Evolutionary conservation across 2,329 filamentous ascomycete species (phyloP), one percentile per base, ranked within the genome.

Genomic region (Coleophoma cylindrospora): DNA sequence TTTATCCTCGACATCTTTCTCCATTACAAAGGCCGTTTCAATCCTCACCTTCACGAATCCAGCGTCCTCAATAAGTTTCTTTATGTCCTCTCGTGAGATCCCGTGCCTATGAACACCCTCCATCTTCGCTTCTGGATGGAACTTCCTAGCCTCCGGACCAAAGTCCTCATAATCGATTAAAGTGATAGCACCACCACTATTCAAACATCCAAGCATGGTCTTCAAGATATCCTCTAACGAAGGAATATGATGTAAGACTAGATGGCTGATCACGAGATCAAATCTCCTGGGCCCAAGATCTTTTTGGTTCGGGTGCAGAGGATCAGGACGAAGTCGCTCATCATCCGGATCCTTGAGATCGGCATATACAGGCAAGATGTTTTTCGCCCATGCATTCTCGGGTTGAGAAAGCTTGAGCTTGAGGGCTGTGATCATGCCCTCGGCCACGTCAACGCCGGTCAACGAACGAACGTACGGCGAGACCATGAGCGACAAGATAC

Each of bases 401-500:
- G 61, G 48, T 22, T 56, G 49, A 1, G 50, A 21, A 10, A 78
- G 63, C 58, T 81, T 81, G 1, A 61, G 47, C 14, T 66, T 59
- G 43, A 81, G 70, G 0, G 73, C 74, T 2, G 69, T 66, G 33
- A 82, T 74, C 79, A 82, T 83, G 47, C 76, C 77, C 14, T 69
- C 60, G 2, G 77, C 73, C 0, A 75, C 71, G 54, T 83, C 79
- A 17, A 82, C 69, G 40, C 77, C 77, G 2, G 77, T 70, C 5
- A 81, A 60, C 8, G 66, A 68, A 40, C 67, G 69, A 5, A 75
- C 71, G 33, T 72, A 63, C 0, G 77, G 76, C 0, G 77, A 71
- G 3, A 80, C 64, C 9, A 64, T 66, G 43, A 77, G 67, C 10
- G 74, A 76, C 63, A 96, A 87, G 70, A 97, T 96, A 64, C 88